Base-by-base conservation (phyloP, 495 filamentous ascomycete species). In the Copromyces sp. region DNA sequence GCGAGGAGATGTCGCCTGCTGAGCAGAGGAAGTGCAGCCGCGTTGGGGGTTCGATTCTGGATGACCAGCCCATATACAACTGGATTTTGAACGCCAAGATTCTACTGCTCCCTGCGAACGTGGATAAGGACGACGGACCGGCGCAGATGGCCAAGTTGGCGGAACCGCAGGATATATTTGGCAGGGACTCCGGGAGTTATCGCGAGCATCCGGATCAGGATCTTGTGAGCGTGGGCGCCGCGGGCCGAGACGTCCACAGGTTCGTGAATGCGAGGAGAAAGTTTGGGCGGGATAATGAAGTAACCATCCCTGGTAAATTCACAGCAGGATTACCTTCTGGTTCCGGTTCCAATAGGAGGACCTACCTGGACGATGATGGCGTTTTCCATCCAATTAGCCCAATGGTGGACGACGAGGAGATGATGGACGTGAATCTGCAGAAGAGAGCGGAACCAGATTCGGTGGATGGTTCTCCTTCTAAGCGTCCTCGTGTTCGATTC, bases 81-180 rank as follows among this genome's bases (percentile, higher is more conserved):
- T 95, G 95, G 80, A 94, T 98, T 47, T 83, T 90, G 74, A 89
- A 92, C 38, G 89, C 92, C 16, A 81, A 83, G 38, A 91, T 95
- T 71, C 78, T 93, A 7, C 84, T 86, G 0, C 84, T 96, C 74
- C 77, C 81, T 1, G 80, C 81, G 14, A 86, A 88, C 69, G 71
- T 39, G 17, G 53, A 39, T 24, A 69, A 14, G 1, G 65, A 68
- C 9, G 65, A 61, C 9, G 85, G 86, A 32, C 73, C 80, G 17
- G 82, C 80, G 9, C 87, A 91, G 76, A 89, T 90, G 79, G 87
- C 90, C 8, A 74, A 73, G 68, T 77, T 94, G 16, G 70, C 83
- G 68, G 77, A 59, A 3, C 84, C 87, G 3, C 87, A 91, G 77
- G 81, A 84, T 69, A 73, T 94, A 0, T 93, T 93, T 77, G 89